Evolutionary conservation across 2,329 filamentous ascomycete genomes (phyloP), one percentile per base, ranked within the genome.

Genomic region (Cladosporium sp.): DNA sequence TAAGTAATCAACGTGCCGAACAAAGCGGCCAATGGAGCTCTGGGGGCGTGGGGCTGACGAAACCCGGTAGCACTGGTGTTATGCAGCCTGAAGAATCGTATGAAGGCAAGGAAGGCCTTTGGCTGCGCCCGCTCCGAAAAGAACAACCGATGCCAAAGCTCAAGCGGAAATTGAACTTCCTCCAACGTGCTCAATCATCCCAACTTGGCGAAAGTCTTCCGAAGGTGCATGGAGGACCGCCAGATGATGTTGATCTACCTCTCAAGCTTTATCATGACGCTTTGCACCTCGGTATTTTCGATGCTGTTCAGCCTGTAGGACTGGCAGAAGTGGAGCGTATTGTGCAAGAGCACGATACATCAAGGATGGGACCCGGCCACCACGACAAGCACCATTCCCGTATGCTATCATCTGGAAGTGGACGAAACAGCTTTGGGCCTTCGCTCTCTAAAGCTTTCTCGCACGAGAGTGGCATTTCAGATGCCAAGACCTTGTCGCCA

Each of bases 111-210:
- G 74, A 77, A 61, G 68, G 73, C 15, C 67, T 67, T 25, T 74
- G 73, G 73, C 60, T 75, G 17, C 60, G 61, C 3, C 60, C 58
- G 10, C 32, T 58, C 2, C 20, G 45, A 15, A 56, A 34, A 39
- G 54, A 57, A 12, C 35, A 57, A 24, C 34, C 53, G 9, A 47
- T 24, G 17, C 57, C 63, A 17, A 78, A 77, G 66, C 66, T 73
- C 17, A 64, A 72, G 20, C 71, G 72, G 60, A 78, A 77, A 69
- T 85, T 81, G 82, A 85, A 83, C 62, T 83, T 86, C 61, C 84
- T 86, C 58, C 81, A 84, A 54, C 70, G 77, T 12, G 73, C 75
- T 7, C 75, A 77, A 13, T 71, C 74, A 4, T 67, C 71, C 10
- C 71, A 74, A 32, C 68, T 67, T 73, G 67, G 65, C 20, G 61